Evolutionary conservation across 2,329 filamentous ascomycete species (phyloP), one percentile per base, ranked within the genome.

Genomic region (Aspergillus clavatus): DNA sequence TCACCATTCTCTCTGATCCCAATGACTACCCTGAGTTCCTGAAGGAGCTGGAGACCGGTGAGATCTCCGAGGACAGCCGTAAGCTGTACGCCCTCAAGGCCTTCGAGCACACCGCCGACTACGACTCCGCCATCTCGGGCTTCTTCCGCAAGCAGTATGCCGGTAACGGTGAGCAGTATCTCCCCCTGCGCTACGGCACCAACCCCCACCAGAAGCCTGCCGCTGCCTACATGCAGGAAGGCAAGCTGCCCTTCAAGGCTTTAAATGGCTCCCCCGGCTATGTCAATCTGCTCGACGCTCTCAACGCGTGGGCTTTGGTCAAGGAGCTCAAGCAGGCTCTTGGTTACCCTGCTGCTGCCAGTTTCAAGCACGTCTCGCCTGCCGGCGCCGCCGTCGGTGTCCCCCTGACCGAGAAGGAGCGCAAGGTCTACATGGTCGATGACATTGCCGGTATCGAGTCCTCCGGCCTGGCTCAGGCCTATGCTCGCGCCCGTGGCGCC

Each of bases 161-260:
- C 46, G 82, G 83, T 53, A 84, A 89, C 48, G 90, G 90, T 54
- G 72, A 82, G 52, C 88, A 96, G 73, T 83, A 95, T 70, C 66
- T 94, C 49, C 76, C 88, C 48, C 84, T 98, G 53, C 86, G 93
- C 60, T 98, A 98, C 69, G 93, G 93, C 50, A 87, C 89, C 62
- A 98, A 98, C 76, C 93, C 93, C 24, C 93, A 98, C 74, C 93
- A 98, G 75, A 97, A 96, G 78, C 90, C 91, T 36, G 93, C 93
- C 24, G 82, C 89, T 16, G 90, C 91, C 42, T 96, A 82, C 68
- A 81, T 85, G 56, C 78, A 79, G 55, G 78, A 85, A 46, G 82
- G 80, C 51, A 76, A 82, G 55, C 76, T 98, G 43, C 93, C 93
- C n/a, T 96, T 96, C 81, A 95, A 91, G 75, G 89, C 94, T 22